Evolutionary conservation across 768 basidiomycete genomes (phyloP).

Genomic region (Collybia sp.): DNA sequence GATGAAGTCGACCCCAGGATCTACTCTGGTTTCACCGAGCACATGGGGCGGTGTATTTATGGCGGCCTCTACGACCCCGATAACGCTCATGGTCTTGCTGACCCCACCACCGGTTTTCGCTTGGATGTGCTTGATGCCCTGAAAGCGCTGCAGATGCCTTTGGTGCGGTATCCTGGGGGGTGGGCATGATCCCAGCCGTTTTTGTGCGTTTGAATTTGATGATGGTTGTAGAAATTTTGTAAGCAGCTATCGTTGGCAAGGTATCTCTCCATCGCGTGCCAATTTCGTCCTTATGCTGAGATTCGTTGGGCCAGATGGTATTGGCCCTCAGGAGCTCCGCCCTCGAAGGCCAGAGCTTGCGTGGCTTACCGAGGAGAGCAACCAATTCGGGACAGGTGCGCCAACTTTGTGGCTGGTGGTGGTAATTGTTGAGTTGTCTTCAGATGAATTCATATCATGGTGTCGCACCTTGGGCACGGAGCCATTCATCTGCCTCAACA

Average conservation of each 20-base stretch:
- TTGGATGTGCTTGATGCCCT: conserved; percentile 43
- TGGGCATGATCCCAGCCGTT: conserved; percentile 11
- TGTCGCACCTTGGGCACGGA: conserved; percentile 45
- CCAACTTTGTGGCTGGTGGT: neutral
- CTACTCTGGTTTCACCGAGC: conserved; percentile 61
- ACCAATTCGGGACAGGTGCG: conserved; percentile 52
- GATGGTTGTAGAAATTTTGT: conserved; percentile 37
- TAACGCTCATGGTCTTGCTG: conserved; percentile 29
- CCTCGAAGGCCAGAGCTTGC: conserved; percentile 56
- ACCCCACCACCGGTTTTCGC: conserved; percentile 39
- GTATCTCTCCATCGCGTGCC: conserved; percentile 7
- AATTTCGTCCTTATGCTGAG: neutral
- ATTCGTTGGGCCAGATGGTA: conserved; percentile 31
- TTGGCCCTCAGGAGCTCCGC: conserved; percentile 44
- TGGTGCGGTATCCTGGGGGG: conserved; percentile 53
- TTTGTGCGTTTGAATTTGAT: neutral
- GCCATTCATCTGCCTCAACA: conserved; percentile 58
- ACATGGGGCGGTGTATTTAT: conserved; percentile 54
- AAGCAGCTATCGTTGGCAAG: conserved; percentile 53
- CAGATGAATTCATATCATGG: conserved; percentile 52
- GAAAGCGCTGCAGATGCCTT: conserved; percentile 40
- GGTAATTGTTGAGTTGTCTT: neutral
- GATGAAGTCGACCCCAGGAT: conserved; percentile 43
- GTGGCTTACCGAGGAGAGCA: conserved; percentile 57
- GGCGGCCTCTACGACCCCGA: conserved; percentile 40